These are phyloP conservation scores for Plantago coronopus DNA, from an alignment of 305 asterid genomes.

Conservation along the genomic window DNA sequence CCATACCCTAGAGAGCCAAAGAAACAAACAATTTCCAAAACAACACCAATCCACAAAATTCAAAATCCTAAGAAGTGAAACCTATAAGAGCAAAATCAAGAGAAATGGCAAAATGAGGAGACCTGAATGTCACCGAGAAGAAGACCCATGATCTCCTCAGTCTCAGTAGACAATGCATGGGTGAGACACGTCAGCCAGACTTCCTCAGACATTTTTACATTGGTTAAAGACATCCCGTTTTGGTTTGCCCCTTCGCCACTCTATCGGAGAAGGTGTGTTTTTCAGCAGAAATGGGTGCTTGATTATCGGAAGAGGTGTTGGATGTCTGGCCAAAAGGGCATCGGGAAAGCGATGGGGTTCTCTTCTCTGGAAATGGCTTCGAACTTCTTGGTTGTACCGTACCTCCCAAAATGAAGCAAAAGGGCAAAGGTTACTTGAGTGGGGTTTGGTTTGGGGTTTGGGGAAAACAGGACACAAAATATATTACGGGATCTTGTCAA, in stretches of 20 bases:
- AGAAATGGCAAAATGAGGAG: too few species aligned
- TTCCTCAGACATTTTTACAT: constrained; percentile 96
- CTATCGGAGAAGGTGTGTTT: not conserved
- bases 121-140: constrained; percentile 98
- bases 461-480: not conserved
- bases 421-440: not conserved
- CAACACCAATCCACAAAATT: constrained; percentile 9
- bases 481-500: too few species aligned
- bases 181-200: constrained; percentile 95
- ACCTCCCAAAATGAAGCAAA: not conserved
- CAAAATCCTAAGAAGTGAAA: constrained; percentile 24
- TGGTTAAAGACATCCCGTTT: constrained; percentile 65
- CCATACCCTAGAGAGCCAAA: constrained; percentile 7
- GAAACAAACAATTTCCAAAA: not conserved
- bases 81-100: constrained; percentile 4
- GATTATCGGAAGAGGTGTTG: not conserved
- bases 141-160: constrained; percentile 99
- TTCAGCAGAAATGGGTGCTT: not conserved
- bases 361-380: too few species aligned
- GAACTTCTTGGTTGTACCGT: not conserved
- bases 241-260: not conserved
- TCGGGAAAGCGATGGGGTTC: not conserved
- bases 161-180: constrained; percentile 99
- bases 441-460: not conserved
- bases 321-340: too few species aligned